Evolutionary conservation across 2,329 filamentous ascomycete genomes (phyloP).

Genomic region (Septoria linicola): DNA sequence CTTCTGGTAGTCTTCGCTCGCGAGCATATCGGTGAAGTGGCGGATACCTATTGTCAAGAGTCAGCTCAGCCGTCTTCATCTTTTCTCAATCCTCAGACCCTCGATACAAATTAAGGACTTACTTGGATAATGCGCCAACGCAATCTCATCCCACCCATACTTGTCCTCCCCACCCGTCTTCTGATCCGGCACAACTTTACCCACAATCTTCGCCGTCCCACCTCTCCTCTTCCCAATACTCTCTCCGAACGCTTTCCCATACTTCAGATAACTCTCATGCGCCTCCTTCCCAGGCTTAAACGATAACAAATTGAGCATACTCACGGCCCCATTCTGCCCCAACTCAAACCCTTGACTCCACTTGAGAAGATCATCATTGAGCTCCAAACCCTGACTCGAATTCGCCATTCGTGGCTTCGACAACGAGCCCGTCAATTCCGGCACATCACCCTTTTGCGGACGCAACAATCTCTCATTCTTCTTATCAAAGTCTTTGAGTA

Average conservation of each 20-base stretch:
- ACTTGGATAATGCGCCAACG: slow-evolving; percentile 63
- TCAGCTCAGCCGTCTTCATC: neutral
- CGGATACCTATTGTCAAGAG: slow-evolving; percentile 39
- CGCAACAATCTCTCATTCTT: slow-evolving; percentile 45
- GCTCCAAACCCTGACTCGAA: slow-evolving; percentile 54
- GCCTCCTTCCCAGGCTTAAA: slow-evolving; percentile 51
- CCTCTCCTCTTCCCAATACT: slow-evolving; percentile 54
- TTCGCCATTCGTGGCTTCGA: slow-evolving; percentile 36
- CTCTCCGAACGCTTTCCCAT: slow-evolving; percentile 55
- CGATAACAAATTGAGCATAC: slow-evolving; percentile 63
- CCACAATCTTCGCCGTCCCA: slow-evolving; percentile 62
- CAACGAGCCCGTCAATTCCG: slow-evolving; percentile 39
- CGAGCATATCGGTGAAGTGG: slow-evolving; percentile 63
- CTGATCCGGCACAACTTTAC: slow-evolving; percentile 51
- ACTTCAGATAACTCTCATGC: slow-evolving; percentile 56
- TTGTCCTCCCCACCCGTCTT: slow-evolving; percentile 29
- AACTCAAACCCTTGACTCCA: slow-evolving; percentile 50
- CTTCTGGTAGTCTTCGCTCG: slow-evolving; percentile 57
- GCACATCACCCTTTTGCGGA: slow-evolving; percentile 33
- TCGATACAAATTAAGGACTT: slow-evolving; percentile 54
- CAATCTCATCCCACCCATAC: slow-evolving; percentile 60
- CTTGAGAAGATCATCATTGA: slow-evolving; percentile 50
- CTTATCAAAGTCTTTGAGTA: slow-evolving; percentile 42
- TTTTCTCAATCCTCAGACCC: neutral
- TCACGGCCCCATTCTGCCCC: slow-evolving; percentile 49